Evolutionary conservation across 495 filamentous ascomycete species (phyloP), one percentile per base, ranked within the genome.

Genomic region (Daldinia childiae): DNA sequence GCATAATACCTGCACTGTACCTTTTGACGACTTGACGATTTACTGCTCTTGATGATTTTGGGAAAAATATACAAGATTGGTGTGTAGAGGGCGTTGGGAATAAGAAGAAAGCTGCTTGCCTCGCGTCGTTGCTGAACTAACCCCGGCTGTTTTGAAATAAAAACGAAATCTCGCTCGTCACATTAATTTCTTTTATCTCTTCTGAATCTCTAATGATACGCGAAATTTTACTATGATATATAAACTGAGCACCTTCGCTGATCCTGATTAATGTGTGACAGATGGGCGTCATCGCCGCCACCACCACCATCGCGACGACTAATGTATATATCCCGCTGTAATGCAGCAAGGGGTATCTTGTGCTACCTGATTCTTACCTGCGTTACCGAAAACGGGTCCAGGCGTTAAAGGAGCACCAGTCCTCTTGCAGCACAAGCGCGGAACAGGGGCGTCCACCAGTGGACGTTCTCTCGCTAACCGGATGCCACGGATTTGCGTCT

Each of bases 261-360:
- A 77, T 79, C 32, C 21, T 72, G 41, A 62, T 60, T 60, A 27
- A 21, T 68, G 66, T 74, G 77, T 79, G 73, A 81, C 70, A 81
- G 79, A 81, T 78, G 76, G 71, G 51, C 76, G 65, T 59, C 76
- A 66, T 32, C 78, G 72, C 54, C 79, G 69, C 74, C 76, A 56
- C 64, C 76, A 69, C 63, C 61, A 64, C 62, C 61, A 60, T 48
- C 43, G 43, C 55, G 58, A 64, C 72, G 63, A 74, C 27, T 58
- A 68, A 61, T 63, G 43, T 32, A 21, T 50, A 48, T 55, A 41
- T 26, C 55, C 59, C n/a, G 70, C 57, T 74, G 36, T 50, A 62
- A 65, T 69, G 57, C 62, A 62, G 51, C 17, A 55, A 30, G 58
- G 66, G 55, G 7, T 3, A 1, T 14, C 8, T 4, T 54, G 51